Conservation (phyloP, 768 basidiomycete species). For the Suillus bovinus region DNA sequence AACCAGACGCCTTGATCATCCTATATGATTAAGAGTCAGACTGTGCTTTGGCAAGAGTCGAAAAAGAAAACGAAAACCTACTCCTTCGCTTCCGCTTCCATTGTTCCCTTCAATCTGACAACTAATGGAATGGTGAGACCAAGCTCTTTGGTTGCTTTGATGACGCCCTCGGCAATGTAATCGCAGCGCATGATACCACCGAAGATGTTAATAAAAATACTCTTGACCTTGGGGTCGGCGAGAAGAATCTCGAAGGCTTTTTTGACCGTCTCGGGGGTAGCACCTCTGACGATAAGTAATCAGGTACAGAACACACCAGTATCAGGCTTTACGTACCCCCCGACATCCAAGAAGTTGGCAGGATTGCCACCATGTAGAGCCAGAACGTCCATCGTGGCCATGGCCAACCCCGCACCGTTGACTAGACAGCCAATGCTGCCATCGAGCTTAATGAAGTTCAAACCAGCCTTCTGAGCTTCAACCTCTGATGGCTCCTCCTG, state of each 20-base stretch:
- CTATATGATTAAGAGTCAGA: slow-evolving; percentile 42
- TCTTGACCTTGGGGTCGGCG: slow-evolving; percentile 89
- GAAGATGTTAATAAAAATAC: slow-evolving; percentile 98
- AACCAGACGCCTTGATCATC: slow-evolving; percentile 89
- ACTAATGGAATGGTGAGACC: slow-evolving; percentile 82
- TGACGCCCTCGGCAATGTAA: slow-evolving; percentile 97
- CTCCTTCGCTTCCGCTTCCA: slow-evolving; percentile 94
- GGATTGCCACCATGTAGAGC: slow-evolving; percentile 94
- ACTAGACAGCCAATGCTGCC: slow-evolving; percentile 97
- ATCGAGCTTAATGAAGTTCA: slow-evolving; percentile 99
- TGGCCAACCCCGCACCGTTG: slow-evolving; percentile 97
- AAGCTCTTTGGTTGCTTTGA: slow-evolving; percentile 95
- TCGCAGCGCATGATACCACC: slow-evolving; percentile 99
- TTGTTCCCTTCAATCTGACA: slow-evolving; percentile 96
- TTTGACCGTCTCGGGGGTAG: slow-evolving; percentile 99
- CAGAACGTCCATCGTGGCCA: slow-evolving; percentile 99
- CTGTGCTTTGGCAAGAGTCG: neutral
- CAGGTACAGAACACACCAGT: slow-evolving; percentile 1
- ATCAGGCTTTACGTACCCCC: slow-evolving; percentile 58
- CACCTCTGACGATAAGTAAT: slow-evolving; percentile 60
- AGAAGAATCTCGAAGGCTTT: slow-evolving; percentile 97
- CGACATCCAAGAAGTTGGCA: slow-evolving; percentile 98
- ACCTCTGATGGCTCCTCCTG: slow-evolving; percentile 99
- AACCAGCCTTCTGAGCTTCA: slow-evolving; percentile 91
- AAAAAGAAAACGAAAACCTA: slow-evolving; percentile 48